Conservation (phyloP, 1,284 basidiomycete species). For the Cryptococcus deneoformans region DNA sequence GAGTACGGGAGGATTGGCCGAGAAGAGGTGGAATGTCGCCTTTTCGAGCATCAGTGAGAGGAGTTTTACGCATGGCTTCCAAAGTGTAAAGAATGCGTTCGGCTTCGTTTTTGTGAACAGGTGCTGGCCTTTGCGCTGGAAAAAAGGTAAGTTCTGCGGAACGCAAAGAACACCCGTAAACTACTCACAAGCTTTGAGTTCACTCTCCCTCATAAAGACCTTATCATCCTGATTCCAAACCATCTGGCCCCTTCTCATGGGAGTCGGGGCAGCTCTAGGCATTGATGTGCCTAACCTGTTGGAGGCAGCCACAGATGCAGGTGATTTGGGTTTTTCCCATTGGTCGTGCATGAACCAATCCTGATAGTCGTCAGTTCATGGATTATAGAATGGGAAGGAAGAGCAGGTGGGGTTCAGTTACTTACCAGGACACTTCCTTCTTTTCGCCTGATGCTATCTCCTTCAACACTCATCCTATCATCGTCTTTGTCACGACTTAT, state of each 20-base stretch:
- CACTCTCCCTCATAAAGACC: slow-evolving; percentile 41
- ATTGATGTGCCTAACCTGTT: slow-evolving; percentile 16
- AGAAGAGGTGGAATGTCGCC: slow-evolving; percentile 21
- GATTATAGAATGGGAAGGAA: neutral
- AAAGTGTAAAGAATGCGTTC: slow-evolving; percentile 47
- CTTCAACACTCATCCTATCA: slow-evolving; percentile 30
- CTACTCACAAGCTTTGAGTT: slow-evolving; percentile 28
- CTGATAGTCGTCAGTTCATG: slow-evolving; percentile 8
- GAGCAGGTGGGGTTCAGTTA: neutral
- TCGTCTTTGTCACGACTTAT: slow-evolving; percentile 18
- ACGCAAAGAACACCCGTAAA: neutral
- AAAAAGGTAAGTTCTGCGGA: neutral
- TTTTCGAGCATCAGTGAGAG: slow-evolving; percentile 27
- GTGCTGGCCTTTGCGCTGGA: slow-evolving; percentile 23
- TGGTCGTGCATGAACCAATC: slow-evolving; percentile 37
- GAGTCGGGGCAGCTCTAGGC: slow-evolving; percentile 16
- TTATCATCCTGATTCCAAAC: slow-evolving; percentile 41
- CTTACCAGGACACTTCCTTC: slow-evolving; percentile 30
- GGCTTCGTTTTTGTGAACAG: slow-evolving; percentile 40
- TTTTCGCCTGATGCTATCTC: slow-evolving; percentile 12
- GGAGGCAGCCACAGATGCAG: slow-evolving; percentile 23
- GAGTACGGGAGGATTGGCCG: slow-evolving; percentile 38
- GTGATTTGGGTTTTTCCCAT: slow-evolving; percentile 24
- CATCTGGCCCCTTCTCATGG: slow-evolving; percentile 39
- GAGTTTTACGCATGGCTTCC: slow-evolving; percentile 41